A percentile compares a stretch with the other conserved stretches of the same genome.
These are phyloP conservation scores for Colletotrichum falcatum DNA, from an alignment of 2,329 filamentous ascomycete species.

Conservation along the genomic window DNA sequence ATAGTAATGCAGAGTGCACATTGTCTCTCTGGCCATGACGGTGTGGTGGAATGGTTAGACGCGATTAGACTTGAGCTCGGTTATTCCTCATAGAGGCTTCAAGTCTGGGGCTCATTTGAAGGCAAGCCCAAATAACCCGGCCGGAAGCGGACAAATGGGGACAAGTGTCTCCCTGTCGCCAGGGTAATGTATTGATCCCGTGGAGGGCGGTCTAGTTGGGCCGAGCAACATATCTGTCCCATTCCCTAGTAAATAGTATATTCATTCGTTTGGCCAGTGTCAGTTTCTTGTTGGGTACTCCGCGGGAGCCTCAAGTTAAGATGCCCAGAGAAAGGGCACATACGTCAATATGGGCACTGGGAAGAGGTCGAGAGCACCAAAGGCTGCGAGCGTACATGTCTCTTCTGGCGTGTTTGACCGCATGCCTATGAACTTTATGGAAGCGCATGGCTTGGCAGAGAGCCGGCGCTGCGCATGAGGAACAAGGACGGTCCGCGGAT, in stretches of 20 bases:
- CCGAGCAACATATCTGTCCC: not conserved
- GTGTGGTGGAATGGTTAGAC: slow-evolving; percentile 1
- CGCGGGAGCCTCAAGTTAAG: not conserved
- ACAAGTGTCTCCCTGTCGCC: slow-evolving; percentile 3
- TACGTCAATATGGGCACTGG: not conserved
- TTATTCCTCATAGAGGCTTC: slow-evolving; percentile 8
- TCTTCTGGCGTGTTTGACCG: not conserved
- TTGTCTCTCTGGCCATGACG: slow-evolving; percentile 13
- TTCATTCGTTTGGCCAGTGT: not conserved
- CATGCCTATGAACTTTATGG: slow-evolving; percentile 6
- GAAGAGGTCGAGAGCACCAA: not conserved
- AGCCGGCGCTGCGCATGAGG: not conserved
- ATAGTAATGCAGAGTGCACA: not conserved
- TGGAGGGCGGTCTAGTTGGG: not conserved
- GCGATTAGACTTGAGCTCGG: slow-evolving; percentile 24
- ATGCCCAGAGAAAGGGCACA: slow-evolving; percentile 14
- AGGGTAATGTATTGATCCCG: slow-evolving; percentile 12
- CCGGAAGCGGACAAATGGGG: not conserved
- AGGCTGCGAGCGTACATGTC: not conserved
- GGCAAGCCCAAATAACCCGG: not conserved
- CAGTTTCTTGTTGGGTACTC: not conserved
- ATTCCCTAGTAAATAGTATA: not conserved
- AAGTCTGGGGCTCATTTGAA: slow-evolving; percentile 10
- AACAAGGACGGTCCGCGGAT: not conserved
- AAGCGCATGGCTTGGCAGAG: slow-evolving; percentile 1